These are phyloP conservation scores for Fusarium papillatum DNA, from an alignment of 2,329 filamentous ascomycete species.

Conservation along the genomic window DNA sequence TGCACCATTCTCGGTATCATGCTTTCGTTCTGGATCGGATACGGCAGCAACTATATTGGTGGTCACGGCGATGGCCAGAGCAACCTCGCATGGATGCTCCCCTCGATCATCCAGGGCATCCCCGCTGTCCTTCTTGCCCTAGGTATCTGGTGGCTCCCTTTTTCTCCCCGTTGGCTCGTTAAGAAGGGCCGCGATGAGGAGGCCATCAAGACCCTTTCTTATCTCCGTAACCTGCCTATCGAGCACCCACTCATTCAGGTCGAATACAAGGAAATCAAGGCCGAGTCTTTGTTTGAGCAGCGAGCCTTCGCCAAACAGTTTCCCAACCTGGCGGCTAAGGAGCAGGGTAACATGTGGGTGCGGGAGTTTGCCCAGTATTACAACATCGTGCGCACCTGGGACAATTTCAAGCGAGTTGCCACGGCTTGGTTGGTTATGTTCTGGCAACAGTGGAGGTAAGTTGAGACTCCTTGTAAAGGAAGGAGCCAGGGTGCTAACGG, in stretches of 20 bases:
- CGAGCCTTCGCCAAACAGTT: slow-evolving; percentile 73
- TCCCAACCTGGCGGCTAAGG: slow-evolving; percentile 55
- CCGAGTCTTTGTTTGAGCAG: slow-evolving; percentile 83
- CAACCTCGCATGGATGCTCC: slow-evolving; percentile 59
- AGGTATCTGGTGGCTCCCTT: slow-evolving; percentile 86
- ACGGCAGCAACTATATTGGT: slow-evolving; percentile 61
- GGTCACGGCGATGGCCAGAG: slow-evolving; percentile 58
- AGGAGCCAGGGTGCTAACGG: not conserved
- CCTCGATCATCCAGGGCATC: slow-evolving; percentile 59
- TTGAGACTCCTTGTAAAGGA: too few species aligned
- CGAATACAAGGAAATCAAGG: slow-evolving; percentile 88
- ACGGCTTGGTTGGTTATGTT: slow-evolving; percentile 75
- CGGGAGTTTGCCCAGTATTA: slow-evolving; percentile 64
- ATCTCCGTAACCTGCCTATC: slow-evolving; percentile 70
- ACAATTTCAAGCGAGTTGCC: slow-evolving; percentile 73
- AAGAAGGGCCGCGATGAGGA: slow-evolving; percentile 80
- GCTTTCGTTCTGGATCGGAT: slow-evolving; percentile 63
- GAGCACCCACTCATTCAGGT: slow-evolving; percentile 78
- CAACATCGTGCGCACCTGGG: slow-evolving; percentile 48
- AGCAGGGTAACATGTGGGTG: slow-evolving; percentile 56
- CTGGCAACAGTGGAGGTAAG: slow-evolving; percentile 62
- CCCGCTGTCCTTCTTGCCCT: slow-evolving; percentile 67
- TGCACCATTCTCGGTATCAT: slow-evolving; percentile 55
- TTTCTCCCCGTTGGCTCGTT: slow-evolving; percentile 82
- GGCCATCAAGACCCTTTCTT: slow-evolving; percentile 67